These are phyloP conservation scores for Orbilia quercus DNA, from an alignment of 2,329 filamentous ascomycete genomes.

Conservation along the genomic window DNA sequence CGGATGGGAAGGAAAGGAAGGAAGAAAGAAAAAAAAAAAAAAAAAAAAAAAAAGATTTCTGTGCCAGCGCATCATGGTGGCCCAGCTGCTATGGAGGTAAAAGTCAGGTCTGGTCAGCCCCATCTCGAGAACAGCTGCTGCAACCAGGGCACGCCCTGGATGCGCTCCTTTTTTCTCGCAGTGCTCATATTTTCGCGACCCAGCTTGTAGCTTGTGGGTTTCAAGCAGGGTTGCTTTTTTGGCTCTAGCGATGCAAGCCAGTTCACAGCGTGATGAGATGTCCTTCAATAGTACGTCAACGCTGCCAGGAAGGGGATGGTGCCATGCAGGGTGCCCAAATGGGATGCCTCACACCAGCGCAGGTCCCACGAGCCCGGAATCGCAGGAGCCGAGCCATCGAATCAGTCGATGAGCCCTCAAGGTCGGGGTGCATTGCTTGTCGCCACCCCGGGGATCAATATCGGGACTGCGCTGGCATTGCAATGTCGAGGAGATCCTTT, in stretches of 20 bases:
- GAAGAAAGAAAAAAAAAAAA: neutral
- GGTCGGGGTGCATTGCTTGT: conserved; percentile 4
- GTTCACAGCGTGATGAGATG: conserved; percentile 56
- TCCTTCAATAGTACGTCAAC: conserved; percentile 54
- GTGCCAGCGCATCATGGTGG: conserved; percentile 56
- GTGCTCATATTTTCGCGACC: conserved; percentile 5
- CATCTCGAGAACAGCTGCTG: conserved; percentile 31
- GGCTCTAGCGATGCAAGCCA: conserved; percentile 52
- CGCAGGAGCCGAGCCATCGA: conserved; percentile 41
- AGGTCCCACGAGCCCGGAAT: conserved; percentile 56
- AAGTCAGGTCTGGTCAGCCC: conserved; percentile 30
- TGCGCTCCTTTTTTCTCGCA: neutral
- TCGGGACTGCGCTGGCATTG: conserved; percentile 9
- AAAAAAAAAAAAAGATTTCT: conserved; percentile 17
- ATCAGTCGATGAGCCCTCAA: conserved; percentile 15
- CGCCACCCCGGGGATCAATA: conserved; percentile 12
- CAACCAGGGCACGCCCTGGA: conserved; percentile 19
- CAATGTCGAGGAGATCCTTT: neutral
- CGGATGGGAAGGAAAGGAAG: conserved; percentile 21
- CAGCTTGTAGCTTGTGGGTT: conserved; percentile 17
- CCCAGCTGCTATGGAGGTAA: conserved; percentile 23
- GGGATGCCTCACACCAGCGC: conserved; percentile 51
- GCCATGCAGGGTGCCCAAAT: conserved; percentile 40
- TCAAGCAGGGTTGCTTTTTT: conserved; percentile 44
- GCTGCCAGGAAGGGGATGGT: conserved; percentile 39